These are phyloP conservation scores for Solanum bukasovii DNA, from an alignment of 257 asterid species.

Conservation along the genomic window DNA sequence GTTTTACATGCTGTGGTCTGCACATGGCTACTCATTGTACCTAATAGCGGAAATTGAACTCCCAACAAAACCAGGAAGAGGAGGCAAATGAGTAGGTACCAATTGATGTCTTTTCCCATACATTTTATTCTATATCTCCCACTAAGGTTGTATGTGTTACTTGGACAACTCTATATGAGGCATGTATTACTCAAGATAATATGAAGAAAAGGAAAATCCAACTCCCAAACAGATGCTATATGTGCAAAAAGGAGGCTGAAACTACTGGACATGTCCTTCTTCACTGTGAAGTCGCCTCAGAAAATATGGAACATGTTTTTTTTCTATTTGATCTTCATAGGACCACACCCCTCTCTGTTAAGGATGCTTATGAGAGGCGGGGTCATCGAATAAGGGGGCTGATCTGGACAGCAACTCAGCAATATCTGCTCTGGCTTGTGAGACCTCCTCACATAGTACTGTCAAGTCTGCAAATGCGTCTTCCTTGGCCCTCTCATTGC, in stretches of 20 bases:
- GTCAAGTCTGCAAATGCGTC: background rate
- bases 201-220: background rate
- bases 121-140: background rate
- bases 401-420: background rate
- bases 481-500: background rate
- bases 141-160: background rate
- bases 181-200: background rate
- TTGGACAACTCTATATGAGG: background rate
- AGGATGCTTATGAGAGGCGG: background rate
- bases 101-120: background rate
- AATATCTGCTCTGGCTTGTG: background rate
- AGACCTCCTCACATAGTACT: background rate
- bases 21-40: background rate
- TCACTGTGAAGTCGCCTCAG: background rate
- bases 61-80: background rate
- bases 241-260: background rate
- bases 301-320: background rate
- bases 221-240: background rate
- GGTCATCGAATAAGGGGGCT: background rate
- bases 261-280: background rate
- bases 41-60: background rate
- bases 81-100: background rate
- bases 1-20: background rate
- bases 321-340: background rate
- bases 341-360: background rate